Percentiles rank a stretch among this genome's conserved stretches.
Conservation (phyloP, 495 filamentous ascomycete genomes). For the Glutinoglossum americanum region DNA sequence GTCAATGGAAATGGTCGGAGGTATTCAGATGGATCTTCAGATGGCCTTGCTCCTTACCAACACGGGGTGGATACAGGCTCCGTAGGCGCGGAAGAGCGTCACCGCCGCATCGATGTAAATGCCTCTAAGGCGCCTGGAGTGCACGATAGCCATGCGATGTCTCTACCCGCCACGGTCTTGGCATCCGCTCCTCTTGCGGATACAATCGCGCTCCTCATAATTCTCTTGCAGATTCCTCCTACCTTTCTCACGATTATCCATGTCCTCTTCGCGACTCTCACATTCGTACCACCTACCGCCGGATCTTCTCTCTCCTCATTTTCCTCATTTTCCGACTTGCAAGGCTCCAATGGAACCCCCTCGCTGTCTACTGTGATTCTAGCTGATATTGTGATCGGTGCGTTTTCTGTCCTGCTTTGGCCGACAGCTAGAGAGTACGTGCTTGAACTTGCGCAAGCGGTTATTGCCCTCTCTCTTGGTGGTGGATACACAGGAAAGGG, state of each 20-base stretch:
- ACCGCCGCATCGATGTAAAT: conserved; percentile 41
- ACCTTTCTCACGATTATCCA: conserved; percentile 80
- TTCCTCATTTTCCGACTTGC: conserved; percentile 46
- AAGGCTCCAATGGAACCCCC: conserved; percentile 45
- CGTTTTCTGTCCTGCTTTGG: conserved; percentile 82
- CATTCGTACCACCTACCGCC: conserved; percentile 63
- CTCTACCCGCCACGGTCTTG: conserved; percentile 66
- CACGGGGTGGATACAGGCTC: not conserved
- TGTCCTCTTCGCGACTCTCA: conserved; percentile 78
- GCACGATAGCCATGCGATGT: conserved; percentile 40
- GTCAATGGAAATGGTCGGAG: not conserved
- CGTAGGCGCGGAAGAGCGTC: conserved; percentile 6
- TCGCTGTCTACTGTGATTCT: conserved; percentile 64
- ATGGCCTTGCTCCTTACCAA: not conserved
- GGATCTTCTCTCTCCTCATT: conserved; percentile 25
- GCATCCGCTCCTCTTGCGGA: conserved; percentile 79
- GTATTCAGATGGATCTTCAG: conserved; percentile 2
- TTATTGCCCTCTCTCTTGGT: conserved; percentile 83
- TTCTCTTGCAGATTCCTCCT: conserved; percentile 88
- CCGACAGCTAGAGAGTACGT: conserved; percentile 70
- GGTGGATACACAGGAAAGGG: conserved; percentile 61
- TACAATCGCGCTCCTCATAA: conserved; percentile 93
- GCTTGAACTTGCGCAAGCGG: conserved; percentile 84
- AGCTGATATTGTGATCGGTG: conserved; percentile 58
- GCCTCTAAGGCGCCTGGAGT: conserved; percentile 43